phyloP scores from a whole-genome alignment of 305 asterid species.

The Euphrasia arctica region DNA sequence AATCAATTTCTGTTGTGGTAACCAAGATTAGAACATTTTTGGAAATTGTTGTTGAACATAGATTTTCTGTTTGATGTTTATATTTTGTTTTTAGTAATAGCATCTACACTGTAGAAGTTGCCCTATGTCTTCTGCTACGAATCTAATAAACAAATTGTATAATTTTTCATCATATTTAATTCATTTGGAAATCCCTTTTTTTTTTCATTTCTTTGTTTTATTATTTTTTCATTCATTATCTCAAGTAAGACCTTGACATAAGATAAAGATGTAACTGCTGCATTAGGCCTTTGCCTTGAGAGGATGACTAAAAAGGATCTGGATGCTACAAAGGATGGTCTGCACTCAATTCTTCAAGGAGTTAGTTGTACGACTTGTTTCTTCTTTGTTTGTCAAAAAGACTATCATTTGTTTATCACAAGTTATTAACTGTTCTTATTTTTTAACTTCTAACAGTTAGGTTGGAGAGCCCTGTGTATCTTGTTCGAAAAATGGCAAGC shows the following conservation, averaged over 20 bases:
- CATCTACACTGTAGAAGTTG: slow-evolving; percentile 10
- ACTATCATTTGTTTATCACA: slow-evolving; percentile 16
- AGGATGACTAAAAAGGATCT: slow-evolving; percentile 87
- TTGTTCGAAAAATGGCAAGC: slow-evolving; percentile 96
- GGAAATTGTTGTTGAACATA: slow-evolving; percentile 18
- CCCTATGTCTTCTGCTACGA: slow-evolving; percentile 19
- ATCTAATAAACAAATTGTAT: slow-evolving; percentile 15
- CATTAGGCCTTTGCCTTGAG: slow-evolving; percentile 93
- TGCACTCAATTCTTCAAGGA: slow-evolving; percentile 89
- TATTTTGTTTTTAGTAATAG: slow-evolving; percentile 15
- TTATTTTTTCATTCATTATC: slow-evolving; percentile 10
- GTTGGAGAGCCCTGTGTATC: slow-evolving; percentile 77
- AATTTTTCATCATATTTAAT: slow-evolving; percentile 15
- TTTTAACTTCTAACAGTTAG: slow-evolving; percentile 63
- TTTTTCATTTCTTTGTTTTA: slow-evolving; percentile 6
- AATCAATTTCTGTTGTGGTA: slow-evolving; percentile 19
- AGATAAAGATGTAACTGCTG: slow-evolving; percentile 81
- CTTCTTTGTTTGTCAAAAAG: slow-evolving; percentile 23
- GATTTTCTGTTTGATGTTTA: slow-evolving; percentile 13
- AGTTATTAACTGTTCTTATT: slow-evolving; percentile 22
- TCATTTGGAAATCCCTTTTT: slow-evolving; percentile 7
- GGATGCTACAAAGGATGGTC: slow-evolving; percentile 72
- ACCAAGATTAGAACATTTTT: slow-evolving; percentile 6
- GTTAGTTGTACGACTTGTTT: slow-evolving; percentile 61
- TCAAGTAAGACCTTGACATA: slow-evolving; percentile 41